A percentile compares a stretch with the other conserved stretches of the same genome.
Conservation (phyloP, 2,329 filamentous ascomycete species). For the Epichloe scottii region DNA sequence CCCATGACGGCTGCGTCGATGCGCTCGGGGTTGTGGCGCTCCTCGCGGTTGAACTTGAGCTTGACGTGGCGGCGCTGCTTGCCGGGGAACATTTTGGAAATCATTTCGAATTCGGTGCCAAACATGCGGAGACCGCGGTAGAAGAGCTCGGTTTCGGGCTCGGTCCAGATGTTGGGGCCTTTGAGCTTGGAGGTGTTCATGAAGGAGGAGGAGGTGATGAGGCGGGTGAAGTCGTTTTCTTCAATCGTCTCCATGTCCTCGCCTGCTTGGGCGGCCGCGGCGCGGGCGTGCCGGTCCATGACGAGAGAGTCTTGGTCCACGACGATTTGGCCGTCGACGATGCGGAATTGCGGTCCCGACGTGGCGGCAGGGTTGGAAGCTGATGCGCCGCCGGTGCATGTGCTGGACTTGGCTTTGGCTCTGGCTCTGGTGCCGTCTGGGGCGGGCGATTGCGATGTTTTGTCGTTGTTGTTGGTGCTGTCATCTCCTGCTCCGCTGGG, state of each 20-base stretch:
- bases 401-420: conserved; percentile 5
- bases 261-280: conserved; percentile 33
- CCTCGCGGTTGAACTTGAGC: conserved; percentile 72
- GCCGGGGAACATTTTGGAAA: conserved; percentile 61
- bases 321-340: conserved; percentile 62
- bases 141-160: conserved; percentile 61
- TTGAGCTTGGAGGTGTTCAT: conserved; percentile 47
- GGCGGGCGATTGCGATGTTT: conserved; percentile 8
- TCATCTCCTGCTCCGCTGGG: conserved; percentile 9
- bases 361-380: conserved; percentile 11
- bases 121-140: conserved; percentile 65
- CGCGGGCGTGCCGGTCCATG: conserved; percentile 56
- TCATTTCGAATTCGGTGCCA: conserved; percentile 74
- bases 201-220: conserved; percentile 58
- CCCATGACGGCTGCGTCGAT: conserved; percentile 53
- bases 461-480: conserved; percentile 4
- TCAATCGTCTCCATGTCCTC: conserved; percentile 52
- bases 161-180: conserved; percentile 56
- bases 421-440: conserved; percentile 2
- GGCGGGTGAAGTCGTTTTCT: conserved; percentile 65
- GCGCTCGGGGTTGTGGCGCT: conserved; percentile 49
- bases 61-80: conserved; percentile 65
- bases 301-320: conserved; percentile 55
- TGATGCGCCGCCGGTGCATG: conserved; percentile 2
- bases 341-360: conserved; percentile 42